Evolutionary conservation across 1,284 basidiomycete genomes (phyloP), one percentile per base, ranked within the genome.

Genomic region (Cutaneotrichosporon sp.): DNA sequence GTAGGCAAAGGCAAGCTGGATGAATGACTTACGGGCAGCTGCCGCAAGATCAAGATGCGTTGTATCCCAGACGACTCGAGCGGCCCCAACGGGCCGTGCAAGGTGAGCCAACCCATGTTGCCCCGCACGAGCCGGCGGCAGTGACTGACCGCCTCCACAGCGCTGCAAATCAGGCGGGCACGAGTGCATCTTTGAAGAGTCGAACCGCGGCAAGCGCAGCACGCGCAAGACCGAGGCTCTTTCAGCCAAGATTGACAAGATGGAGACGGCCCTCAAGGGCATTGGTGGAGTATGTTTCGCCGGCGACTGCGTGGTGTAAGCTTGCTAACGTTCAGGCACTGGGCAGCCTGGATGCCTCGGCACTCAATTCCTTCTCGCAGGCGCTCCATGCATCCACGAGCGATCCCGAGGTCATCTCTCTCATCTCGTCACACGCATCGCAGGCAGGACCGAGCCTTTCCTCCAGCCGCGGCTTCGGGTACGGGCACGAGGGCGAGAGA

Each of bases 31-130:
- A 56, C 30, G 31, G 21, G 8, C 60, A 73, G 62, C 26, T 98
- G 96, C 79, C 88, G 96, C 38, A 89, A 93, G 56, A 87, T 98
- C 68, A 99, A 99, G 84, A 99, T 99, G 96, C 91, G 96, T 71
- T 99, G 96, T 71, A 92, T 97, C 21, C 93, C 92, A 2, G 94
- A 97, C 52, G 77, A 79, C n/a, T 67, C 63, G 18, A 71, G 68
- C 49, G 76, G 75, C 74, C 79, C 94, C 40, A 93, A 92, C 0
- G 91, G 91, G 0, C 92, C 94, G 0, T 97, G 94, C 82, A 94
- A 93, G 69, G 82, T 83, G 38, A 73, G 82, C 55, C 40, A 31
- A 21, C 51, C 26, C 51, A 32, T 46, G 46, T 46, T 22, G n/a
- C 47, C 46, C 22, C 50, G 58, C 58, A 53, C 51, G 18, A 53